Base-by-base conservation (phyloP, 352 stramenopile species). In the Ophiocytium majus region DNA sequence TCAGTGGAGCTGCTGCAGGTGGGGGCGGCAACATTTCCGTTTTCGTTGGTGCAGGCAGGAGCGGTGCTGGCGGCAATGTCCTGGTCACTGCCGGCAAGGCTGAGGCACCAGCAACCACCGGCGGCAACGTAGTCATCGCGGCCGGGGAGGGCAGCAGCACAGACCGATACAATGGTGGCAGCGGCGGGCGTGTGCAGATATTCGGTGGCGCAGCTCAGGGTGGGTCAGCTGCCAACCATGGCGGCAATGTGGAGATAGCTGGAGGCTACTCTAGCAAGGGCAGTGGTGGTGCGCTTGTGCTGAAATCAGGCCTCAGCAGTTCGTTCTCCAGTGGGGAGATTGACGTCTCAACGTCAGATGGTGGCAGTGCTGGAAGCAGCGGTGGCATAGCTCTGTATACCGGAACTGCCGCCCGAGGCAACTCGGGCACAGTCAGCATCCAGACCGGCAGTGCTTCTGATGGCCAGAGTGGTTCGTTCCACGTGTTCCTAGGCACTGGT, bases 121-220 rank as follows among this genome's bases (percentile, higher is more conserved):
- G 95, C 74, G 95, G 94, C 36, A 90, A 91, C 37, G 90, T 98
- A 33, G 76, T 89, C 0, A 91, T 97, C 82, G 90, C 82, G 17
- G 95, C 93, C 80, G 95, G 95, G 0, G 92, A 93, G 85, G 91
- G 92, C 0, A 89, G 86, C 32, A 91, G 82, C 37, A 88, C 82
- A 50, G 90, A 91, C 84, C 94, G 92, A 80, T 92, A 89, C 0
- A 91, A 95, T 85, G 94, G 94, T 74, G 94, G 94, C 31, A 91
- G 93, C 83, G 94, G 95, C n/a, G 95, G 94, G 49, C 87, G 91
- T n/a, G 90, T 97, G 17, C 91, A 93, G 9, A 64, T 97, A 35
- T 91, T 91, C 84, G 94, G 93, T 82, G 94, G 95, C 81, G 91
- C 91, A 63, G 92, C 92, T 34, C 88, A 96, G 90, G 93, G 95